Evolutionary conservation across 1,284 basidiomycete species (phyloP).

Genomic region (Sparassis latifolia): DNA sequence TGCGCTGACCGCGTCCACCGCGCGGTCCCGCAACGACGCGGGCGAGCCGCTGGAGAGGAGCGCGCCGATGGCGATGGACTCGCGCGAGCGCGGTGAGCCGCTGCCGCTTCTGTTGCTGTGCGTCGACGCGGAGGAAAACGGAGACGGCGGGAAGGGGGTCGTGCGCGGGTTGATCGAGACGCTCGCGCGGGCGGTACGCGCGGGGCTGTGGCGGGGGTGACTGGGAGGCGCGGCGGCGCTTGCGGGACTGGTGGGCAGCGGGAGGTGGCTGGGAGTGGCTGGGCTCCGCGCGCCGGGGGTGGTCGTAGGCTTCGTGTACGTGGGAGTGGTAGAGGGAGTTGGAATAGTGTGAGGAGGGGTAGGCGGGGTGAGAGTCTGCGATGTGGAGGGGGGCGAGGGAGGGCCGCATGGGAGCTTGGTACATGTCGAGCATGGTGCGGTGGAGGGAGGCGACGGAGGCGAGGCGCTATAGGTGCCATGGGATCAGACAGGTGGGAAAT

Average conservation of each 20-base stretch:
- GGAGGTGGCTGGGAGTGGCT: slow-evolving; percentile 4
- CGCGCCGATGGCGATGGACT: slow-evolving; percentile 28
- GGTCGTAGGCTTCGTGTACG: slow-evolving; percentile 6
- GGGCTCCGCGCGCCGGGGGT: background rate
- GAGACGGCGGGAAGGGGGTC: slow-evolving; percentile 20
- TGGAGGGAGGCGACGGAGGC: slow-evolving; percentile 64
- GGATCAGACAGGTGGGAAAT: slow-evolving; percentile 4
- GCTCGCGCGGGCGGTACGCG: slow-evolving; percentile 7
- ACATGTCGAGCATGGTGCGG: slow-evolving; percentile 61
- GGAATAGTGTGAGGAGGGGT: slow-evolving; percentile 8
- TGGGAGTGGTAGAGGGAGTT: slow-evolving; percentile 17
- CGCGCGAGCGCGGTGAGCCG: slow-evolving; percentile 26
- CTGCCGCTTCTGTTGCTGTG: slow-evolving; percentile 16
- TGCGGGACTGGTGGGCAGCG: slow-evolving; percentile 12
- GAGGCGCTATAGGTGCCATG: slow-evolving; percentile 42
- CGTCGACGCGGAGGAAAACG: slow-evolving; percentile 23
- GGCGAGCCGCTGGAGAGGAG: slow-evolving; percentile 37
- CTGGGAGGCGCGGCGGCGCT: slow-evolving; percentile 22
- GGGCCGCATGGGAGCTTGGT: slow-evolving; percentile 25
- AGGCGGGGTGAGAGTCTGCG: slow-evolving; percentile 6
- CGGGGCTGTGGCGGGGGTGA: slow-evolving; percentile 19
- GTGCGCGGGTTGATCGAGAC: slow-evolving; percentile 6
- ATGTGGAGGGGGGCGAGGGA: slow-evolving; percentile 13
- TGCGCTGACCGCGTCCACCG: slow-evolving; percentile 12
- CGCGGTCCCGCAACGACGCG: slow-evolving; percentile 3